phyloP scores from a whole-genome alignment of 495 filamentous ascomycete genomes.

The Daldinia grandis region DNA sequence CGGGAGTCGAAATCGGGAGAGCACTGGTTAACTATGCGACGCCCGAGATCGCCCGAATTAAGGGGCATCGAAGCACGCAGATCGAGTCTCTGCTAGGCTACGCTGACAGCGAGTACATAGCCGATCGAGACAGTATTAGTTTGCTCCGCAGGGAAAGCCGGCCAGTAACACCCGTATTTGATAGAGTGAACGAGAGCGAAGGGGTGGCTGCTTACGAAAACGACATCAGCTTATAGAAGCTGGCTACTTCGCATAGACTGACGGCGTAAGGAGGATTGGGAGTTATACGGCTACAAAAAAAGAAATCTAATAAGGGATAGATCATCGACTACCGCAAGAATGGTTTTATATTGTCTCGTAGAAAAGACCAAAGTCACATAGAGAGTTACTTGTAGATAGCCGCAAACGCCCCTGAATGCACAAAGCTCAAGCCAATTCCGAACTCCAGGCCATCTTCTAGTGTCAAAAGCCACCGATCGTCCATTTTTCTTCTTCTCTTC shows the following conservation, averaged over 20 bases:
- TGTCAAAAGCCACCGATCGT: conserved; percentile 8
- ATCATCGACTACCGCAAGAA: not conserved
- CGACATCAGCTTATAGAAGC: conserved; percentile 27
- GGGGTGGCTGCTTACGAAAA: conserved; percentile 44
- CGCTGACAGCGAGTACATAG: conserved; percentile 94
- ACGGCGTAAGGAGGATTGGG: conserved; percentile 17
- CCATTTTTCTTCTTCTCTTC: conserved; percentile 2
- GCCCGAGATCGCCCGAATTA: conserved; percentile 81
- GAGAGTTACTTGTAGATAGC: conserved; percentile 24
- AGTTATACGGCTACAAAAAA: conserved; percentile 7
- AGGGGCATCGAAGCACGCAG: conserved; percentile 81
- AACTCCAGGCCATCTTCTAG: conserved; percentile 32
- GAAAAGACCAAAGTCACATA: conserved; percentile 18
- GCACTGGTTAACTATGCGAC: conserved; percentile 95
- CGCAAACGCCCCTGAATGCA: conserved; percentile 37
- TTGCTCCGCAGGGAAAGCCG: conserved; percentile 64
- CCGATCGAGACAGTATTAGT: conserved; percentile 85
- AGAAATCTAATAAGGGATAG: conserved; percentile 1
- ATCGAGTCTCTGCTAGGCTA: conserved; percentile 84
- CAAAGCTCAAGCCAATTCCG: conserved; percentile 21
- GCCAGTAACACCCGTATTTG: conserved; percentile 51
- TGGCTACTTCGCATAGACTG: conserved; percentile 5
- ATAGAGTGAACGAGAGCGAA: conserved; percentile 40
- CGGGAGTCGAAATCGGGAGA: conserved; percentile 81
- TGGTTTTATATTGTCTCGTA: conserved; percentile 7